Base-by-base conservation (phyloP, 164 flowering plant species). In the Nelumbo lutea region DNA sequence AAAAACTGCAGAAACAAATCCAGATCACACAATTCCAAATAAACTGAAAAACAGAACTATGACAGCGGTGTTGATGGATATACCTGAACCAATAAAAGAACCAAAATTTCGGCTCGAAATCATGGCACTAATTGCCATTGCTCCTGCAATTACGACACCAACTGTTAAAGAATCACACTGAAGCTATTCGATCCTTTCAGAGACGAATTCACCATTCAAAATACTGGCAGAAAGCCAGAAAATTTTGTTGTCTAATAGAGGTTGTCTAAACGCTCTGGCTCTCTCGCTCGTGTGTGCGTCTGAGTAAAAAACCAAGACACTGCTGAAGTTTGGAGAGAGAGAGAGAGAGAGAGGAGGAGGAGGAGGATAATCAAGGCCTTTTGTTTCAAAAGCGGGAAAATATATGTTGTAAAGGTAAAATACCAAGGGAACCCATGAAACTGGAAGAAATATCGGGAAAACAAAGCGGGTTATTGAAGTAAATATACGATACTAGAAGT, bases 121-220 rank as follows among this genome's bases (percentile, higher is more conserved):
- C 67, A 86, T 74, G 65, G 87, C 84, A 46, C 88, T 88, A 56
- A 86, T 71, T 1, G 88, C 93, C 98, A 94, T 94, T 81, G 68
- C 59, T 53, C 70, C 68, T 40, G 64, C 38, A 41, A 63, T 5
- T 50, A 50, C 53, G 11, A 50, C 53, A 50, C 11, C 53, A 50
- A 50, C 53, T 6, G 11, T 50, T 50, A 8, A 13, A 50, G 27
- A 27, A 27, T 27, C 27, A 27, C 27, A 27, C 27, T 27, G 27
- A 27, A 27, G 27, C 27, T 27, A 27, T 27, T 27, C 27, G 27
- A 27, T 27, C 27, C 0, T 27, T 27, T 27, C 27, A 27, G 27
- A 27, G 27, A 27, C 27, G 27, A 27, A 27, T 27, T 27, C 27
- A 27, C 27, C 27, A 27, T 27, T 27, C 27, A 27, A 27, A 27